Conservation (phyloP, 192 early-diverging fungal genomes). For the Backusella circina region DNA sequence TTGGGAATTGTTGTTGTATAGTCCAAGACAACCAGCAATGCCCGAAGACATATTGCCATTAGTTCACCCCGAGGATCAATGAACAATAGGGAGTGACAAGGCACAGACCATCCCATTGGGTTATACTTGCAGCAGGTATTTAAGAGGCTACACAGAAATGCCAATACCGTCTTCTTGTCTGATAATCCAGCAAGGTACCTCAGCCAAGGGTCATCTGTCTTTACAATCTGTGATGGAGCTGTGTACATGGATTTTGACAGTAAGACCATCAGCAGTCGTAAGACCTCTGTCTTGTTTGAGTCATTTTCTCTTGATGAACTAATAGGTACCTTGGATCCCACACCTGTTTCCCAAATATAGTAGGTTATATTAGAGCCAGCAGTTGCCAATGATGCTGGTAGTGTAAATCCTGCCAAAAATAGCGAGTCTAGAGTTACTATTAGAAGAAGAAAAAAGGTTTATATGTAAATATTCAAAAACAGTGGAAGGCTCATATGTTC, state of each 20-base stretch:
- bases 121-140: slow-evolving; percentile 83
- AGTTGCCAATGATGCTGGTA: slow-evolving; percentile 50
- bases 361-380: slow-evolving; percentile 43
- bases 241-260: slow-evolving; percentile 82
- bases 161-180: slow-evolving; percentile 69
- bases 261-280: slow-evolving; percentile 75
- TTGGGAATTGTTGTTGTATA: slow-evolving; percentile 41
- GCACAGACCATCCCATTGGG: slow-evolving; percentile 77
- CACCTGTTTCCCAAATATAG: slow-evolving; percentile 77
- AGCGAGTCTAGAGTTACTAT: slow-evolving; percentile 41
- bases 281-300: slow-evolving; percentile 65
- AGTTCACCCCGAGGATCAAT: slow-evolving; percentile 71
- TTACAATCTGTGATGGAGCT: slow-evolving; percentile 41
- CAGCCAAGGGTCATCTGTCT: slow-evolving; percentile 55
- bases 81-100: slow-evolving; percentile 81
- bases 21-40: slow-evolving; percentile 64
- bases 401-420: slow-evolving; percentile 68
- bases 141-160: slow-evolving; percentile 79
- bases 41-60: slow-evolving; percentile 64
- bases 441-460: neutral
- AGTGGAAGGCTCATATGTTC: neutral
- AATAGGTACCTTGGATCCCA: slow-evolving; percentile 65
- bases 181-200: slow-evolving; percentile 44
- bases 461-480: neutral
- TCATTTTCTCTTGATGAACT: slow-evolving; percentile 66